These are phyloP conservation scores for Colletotrichum chlorophyti DNA, from an alignment of 2,329 filamentous ascomycete genomes.

Conservation along the genomic window DNA sequence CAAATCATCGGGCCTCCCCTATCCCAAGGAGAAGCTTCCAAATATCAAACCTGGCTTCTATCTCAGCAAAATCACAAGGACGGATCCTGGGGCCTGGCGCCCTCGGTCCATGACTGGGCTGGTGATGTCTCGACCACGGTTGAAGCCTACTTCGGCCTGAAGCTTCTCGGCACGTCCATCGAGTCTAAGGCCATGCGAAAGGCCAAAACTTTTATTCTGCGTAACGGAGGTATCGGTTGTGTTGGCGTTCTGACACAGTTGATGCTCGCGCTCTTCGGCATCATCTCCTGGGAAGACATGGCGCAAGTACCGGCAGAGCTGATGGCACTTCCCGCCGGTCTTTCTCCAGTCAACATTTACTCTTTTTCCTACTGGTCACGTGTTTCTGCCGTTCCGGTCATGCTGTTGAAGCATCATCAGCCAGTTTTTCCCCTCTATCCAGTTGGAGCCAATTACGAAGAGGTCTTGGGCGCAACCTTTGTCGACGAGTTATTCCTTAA, in stretches of 20 bases:
- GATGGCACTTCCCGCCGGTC: slow-evolving; percentile 2
- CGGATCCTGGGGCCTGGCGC: slow-evolving; percentile 9
- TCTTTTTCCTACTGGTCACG: slow-evolving; percentile 17
- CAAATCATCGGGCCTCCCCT: slow-evolving; percentile 1
- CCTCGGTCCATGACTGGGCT: slow-evolving; percentile 1
- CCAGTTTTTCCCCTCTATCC: background rate
- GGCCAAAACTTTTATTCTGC: background rate
- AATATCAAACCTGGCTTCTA: slow-evolving; percentile 3
- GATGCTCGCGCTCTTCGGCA: slow-evolving; percentile 1
- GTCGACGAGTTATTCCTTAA: background rate
- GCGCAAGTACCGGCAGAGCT: slow-evolving; percentile 11
- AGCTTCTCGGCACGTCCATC: background rate
- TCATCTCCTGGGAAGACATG: slow-evolving; percentile 12
- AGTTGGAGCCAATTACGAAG: background rate
- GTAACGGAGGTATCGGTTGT: background rate
- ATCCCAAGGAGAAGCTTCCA: background rate
- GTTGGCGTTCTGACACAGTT: slow-evolving; percentile 6
- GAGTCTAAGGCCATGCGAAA: slow-evolving; percentile 7
- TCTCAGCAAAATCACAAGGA: slow-evolving; percentile 5
- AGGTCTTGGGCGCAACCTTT: background rate
- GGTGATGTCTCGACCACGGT: slow-evolving; percentile 8
- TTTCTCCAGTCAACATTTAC: slow-evolving; percentile 10
- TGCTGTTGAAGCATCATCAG: slow-evolving; percentile 12
- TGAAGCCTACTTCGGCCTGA: slow-evolving; percentile 14
- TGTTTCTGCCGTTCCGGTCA: slow-evolving; percentile 1